Evolutionary conservation across 805 yeast species (phyloP).

Genomic region (Metschnikowia gruessii): DNA sequence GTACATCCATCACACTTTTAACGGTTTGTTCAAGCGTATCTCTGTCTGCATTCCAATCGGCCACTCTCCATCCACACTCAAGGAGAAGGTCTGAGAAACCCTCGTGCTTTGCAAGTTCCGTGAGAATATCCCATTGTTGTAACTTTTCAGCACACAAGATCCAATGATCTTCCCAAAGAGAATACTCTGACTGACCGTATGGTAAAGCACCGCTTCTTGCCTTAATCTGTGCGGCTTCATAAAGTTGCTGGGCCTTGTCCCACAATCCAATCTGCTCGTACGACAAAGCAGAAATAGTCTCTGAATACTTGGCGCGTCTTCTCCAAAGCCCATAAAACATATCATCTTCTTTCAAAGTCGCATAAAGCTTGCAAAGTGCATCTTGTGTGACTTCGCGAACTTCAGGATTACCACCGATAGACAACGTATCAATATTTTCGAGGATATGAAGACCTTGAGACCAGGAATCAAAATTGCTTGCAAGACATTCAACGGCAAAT

Average conservation of each 20-base stretch:
- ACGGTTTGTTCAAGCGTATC: slow-evolving; percentile 94
- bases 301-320: slow-evolving; percentile 89
- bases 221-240: slow-evolving; percentile 94
- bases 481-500: slow-evolving; percentile 84
- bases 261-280: slow-evolving; percentile 94
- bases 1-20: slow-evolving; percentile 96
- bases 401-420: slow-evolving; percentile 64
- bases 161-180: slow-evolving; percentile 99
- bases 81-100: slow-evolving; percentile 90
- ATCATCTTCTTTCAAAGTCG: slow-evolving; percentile 87
- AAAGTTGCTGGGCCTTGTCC: slow-evolving; percentile 90
- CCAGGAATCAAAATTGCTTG: slow-evolving; percentile 87
- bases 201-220: slow-evolving; percentile 95
- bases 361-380: slow-evolving; percentile 85
- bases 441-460: slow-evolving; percentile 80
- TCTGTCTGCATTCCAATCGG: slow-evolving; percentile 95
- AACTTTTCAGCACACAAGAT: slow-evolving; percentile 93
- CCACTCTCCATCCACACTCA: slow-evolving; percentile 99
- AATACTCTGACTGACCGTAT: slow-evolving; percentile 90
- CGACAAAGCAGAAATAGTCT: slow-evolving; percentile 88
- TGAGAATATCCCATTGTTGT: slow-evolving; percentile 96
- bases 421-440: slow-evolving; percentile 60
- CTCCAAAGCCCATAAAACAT: slow-evolving; percentile 98
- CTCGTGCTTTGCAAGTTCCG: slow-evolving; percentile 96
- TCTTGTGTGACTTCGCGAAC: slow-evolving; percentile 85